Evolutionary conservation across 2,329 filamentous ascomycete genomes (phyloP).

Genomic region (Aspergillus quadricinctus): DNA sequence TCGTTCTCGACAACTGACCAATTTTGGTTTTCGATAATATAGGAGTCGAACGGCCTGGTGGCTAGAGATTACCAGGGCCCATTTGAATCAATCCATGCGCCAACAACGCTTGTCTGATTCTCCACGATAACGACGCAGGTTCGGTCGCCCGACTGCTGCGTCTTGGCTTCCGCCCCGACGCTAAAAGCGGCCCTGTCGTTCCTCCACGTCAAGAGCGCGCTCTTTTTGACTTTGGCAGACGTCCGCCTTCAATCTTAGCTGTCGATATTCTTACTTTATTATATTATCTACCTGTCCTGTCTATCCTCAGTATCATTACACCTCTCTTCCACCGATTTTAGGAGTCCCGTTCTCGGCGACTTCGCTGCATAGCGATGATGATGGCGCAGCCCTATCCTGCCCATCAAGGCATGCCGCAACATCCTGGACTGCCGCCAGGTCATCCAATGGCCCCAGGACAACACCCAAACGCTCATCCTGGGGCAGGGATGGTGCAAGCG

Average conservation of each 20-base stretch:
- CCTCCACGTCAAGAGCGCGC: conserved; percentile 29
- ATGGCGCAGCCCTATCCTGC: conserved; percentile 54
- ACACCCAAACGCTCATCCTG: conserved; percentile 54
- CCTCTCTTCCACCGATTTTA: conserved; percentile 9
- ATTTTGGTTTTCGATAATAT: conserved; percentile 8
- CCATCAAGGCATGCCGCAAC: conserved; percentile 56
- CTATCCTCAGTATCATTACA: conserved; percentile 1
- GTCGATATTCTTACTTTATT: conserved; percentile 9
- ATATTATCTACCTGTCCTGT: conserved; percentile 1
- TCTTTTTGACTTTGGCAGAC: conserved; percentile 16
- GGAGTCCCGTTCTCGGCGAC: conserved; percentile 31
- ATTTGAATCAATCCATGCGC: conserved; percentile 30
- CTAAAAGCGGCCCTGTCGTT: conserved; percentile 30
- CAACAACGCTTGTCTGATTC: conserved; percentile 23
- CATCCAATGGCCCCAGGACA: conserved; percentile 57
- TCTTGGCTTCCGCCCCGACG: conserved; percentile 33
- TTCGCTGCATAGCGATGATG: conserved; percentile 46
- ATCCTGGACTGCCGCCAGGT: conserved; percentile 55
- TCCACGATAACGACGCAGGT: conserved; percentile 28
- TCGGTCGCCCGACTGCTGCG: conserved; percentile 31
- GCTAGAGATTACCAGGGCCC: conserved; percentile 21
- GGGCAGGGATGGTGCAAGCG: conserved; percentile 48
- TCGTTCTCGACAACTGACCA: conserved; percentile 5
- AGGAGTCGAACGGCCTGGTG: conserved; percentile 22
- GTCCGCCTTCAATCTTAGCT: conserved; percentile 11